phyloP scores from a whole-genome alignment of 208 protist species.

The Acanthamoeba sp. region DNA sequence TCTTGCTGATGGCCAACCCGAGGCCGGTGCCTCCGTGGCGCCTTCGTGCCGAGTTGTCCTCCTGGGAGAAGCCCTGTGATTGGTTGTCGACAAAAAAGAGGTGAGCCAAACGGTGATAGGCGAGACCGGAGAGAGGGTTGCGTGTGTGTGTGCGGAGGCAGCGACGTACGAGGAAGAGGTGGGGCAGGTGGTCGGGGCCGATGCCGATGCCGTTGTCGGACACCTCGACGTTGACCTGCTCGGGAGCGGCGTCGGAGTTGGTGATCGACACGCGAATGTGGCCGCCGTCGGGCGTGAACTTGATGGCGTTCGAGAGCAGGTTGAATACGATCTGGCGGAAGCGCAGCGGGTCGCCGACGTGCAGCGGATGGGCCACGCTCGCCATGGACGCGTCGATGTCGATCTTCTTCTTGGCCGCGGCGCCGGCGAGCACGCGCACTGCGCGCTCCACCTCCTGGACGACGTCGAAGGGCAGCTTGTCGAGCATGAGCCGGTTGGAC shows the following conservation, averaged over 20 bases:
- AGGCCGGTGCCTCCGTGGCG: constrained; percentile 33
- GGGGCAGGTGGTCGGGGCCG: constrained; percentile 32
- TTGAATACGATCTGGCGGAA: constrained; percentile 64
- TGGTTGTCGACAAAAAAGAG: neutral
- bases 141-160: neutral
- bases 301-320: constrained; percentile 62
- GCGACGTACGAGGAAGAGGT: neutral
- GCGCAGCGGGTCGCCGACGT: constrained; percentile 72
- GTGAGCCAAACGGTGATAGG: neutral
- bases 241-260: neutral
- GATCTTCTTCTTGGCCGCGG: neutral
- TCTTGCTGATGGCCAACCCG: constrained; percentile 71
- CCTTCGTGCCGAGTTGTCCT: constrained; percentile 1
- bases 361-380: neutral
- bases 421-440: constrained; percentile 3
- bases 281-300: constrained; percentile 72
- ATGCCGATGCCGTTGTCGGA: constrained; percentile 83
- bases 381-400: neutral
- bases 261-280: neutral
- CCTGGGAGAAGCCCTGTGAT: constrained; percentile 47
- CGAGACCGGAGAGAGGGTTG: neutral
- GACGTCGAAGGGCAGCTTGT: constrained; percentile 31
- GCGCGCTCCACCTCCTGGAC: constrained; percentile 14
- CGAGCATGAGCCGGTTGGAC: neutral
- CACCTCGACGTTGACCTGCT: constrained; percentile 66